Conservation (phyloP, 2,329 filamentous ascomycete species). For the Helotiales sp. region DNA sequence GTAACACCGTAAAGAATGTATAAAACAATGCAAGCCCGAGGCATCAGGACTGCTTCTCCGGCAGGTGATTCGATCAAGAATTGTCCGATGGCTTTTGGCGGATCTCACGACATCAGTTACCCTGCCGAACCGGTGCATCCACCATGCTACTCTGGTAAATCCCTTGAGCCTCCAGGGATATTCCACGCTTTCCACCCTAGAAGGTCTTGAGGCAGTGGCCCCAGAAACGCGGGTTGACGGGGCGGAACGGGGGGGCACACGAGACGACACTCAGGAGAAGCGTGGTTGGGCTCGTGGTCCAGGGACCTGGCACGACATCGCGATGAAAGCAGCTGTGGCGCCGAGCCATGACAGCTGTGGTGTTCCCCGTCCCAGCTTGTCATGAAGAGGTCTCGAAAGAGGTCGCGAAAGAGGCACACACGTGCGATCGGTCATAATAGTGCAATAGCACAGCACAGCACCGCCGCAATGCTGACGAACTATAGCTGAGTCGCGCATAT, state of each 20-base stretch:
- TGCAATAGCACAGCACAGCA: not conserved
- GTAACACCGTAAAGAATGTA: not conserved
- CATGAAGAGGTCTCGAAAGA: too few relatives aligned
- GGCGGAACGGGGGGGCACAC: not conserved
- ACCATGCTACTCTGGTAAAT: not conserved
- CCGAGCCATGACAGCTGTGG: too few relatives aligned
- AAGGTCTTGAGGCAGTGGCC: constrained; percentile 4
- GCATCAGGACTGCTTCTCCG: not conserved
- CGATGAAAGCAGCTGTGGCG: not conserved
- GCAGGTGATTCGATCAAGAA: not conserved
- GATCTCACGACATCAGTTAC: not conserved
- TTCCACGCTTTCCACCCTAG: not conserved
- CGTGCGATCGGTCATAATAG: not conserved
- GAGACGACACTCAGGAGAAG: not conserved
- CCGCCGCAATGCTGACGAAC: not conserved
- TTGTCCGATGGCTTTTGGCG: not conserved
- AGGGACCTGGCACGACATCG: constrained; percentile 5
- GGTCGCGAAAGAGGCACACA: not conserved
- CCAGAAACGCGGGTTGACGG: constrained; percentile 10
- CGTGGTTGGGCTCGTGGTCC: not conserved
- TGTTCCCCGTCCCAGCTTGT: too few relatives aligned
- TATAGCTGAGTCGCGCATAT: not conserved
- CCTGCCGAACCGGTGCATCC: not conserved
- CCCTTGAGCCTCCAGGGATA: not conserved
- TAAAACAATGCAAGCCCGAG: too few relatives aligned